These are phyloP conservation scores for Byssothecium circinans DNA, from an alignment of 2,329 filamentous ascomycete species.

Conservation along the genomic window DNA sequence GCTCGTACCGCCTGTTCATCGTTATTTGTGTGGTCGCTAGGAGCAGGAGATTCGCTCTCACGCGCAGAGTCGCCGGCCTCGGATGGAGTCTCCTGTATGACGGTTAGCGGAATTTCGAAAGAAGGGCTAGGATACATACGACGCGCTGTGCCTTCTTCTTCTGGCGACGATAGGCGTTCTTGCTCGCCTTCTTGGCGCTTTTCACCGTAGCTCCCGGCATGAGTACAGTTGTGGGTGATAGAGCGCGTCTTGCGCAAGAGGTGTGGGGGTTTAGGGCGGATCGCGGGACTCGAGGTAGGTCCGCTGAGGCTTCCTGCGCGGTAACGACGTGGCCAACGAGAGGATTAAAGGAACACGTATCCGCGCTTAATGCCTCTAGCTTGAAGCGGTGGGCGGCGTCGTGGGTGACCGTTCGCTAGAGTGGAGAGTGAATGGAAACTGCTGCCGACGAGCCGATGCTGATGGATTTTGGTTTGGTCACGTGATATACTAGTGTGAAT, in stretches of 20 bases:
- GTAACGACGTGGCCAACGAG: neutral
- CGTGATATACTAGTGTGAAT: no score
- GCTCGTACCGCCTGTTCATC: slow-evolving; percentile 49
- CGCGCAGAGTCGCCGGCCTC: slow-evolving; percentile 36
- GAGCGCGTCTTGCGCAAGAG: neutral
- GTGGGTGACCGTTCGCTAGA: no score
- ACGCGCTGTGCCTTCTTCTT: slow-evolving; percentile 91
- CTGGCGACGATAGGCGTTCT: slow-evolving; percentile 89
- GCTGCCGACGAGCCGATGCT: no score
- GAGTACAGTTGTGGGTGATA: slow-evolving; percentile 13
- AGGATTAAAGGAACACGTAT: neutral
- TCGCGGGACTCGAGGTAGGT: neutral
- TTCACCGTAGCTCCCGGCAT: slow-evolving; percentile 36
- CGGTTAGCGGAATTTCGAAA: slow-evolving; percentile 21
- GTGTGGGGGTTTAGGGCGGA: neutral
- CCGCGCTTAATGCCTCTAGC: no score
- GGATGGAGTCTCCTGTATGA: slow-evolving; percentile 38
- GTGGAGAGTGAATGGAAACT: no score
- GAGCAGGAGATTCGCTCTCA: slow-evolving; percentile 43
- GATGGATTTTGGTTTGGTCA: no score
- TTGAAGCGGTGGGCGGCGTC: no score
- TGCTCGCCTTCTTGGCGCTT: slow-evolving; percentile 69
- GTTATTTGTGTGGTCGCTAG: slow-evolving; percentile 38
- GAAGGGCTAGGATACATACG: slow-evolving; percentile 39
- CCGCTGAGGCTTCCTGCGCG: neutral